phyloP scores from a whole-genome alignment of 192 early-diverging fungal species.

The Coemansia asiatica region DNA sequence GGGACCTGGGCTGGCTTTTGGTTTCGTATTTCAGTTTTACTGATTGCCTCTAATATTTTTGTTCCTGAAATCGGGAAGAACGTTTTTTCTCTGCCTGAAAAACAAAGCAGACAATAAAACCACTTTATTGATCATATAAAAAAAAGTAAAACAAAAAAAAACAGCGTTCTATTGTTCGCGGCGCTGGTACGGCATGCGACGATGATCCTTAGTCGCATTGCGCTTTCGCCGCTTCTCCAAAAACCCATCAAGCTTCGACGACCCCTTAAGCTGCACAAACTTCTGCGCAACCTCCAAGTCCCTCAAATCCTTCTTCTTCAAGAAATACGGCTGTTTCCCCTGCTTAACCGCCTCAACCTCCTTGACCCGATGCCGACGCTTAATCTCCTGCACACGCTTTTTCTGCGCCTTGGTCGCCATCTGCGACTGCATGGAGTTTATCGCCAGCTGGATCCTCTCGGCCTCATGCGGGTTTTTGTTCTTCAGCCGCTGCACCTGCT shows the following conservation, averaged over 20 bases:
- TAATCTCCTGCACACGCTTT: conserved; percentile 61
- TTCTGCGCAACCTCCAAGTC: conserved; percentile 84
- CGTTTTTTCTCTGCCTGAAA: too few species aligned
- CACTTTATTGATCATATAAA: too few species aligned
- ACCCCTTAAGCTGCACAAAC: conserved; percentile 72
- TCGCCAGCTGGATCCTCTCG: conserved; percentile 58
- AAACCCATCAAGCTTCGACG: conserved; percentile 76
- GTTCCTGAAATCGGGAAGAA: too few species aligned
- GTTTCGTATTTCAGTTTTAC: too few species aligned
- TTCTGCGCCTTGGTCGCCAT: conserved; percentile 49
- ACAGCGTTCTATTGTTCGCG: conserved; percentile 30
- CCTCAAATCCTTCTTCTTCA: conserved; percentile 82
- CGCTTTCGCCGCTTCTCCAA: conserved; percentile 93
- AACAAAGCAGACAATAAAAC: too few species aligned
- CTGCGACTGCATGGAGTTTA: conserved; percentile 64
- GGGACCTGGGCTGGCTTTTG: too few species aligned
- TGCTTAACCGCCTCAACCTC: conserved; percentile 77
- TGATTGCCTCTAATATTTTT: too few species aligned
- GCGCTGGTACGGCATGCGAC: conserved; percentile 62
- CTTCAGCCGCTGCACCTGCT: conserved; percentile 65
- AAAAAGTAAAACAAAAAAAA: background rate
- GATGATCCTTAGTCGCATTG: conserved; percentile 86
- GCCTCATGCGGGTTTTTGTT: conserved; percentile 59
- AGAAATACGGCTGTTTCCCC: conserved; percentile 93
- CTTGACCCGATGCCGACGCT: conserved; percentile 75